A percentile compares a stretch with the other conserved stretches of the same genome.
phyloP scores from a whole-genome alignment of 1,284 basidiomycete species.

The Ganoderma sinense region DNA sequence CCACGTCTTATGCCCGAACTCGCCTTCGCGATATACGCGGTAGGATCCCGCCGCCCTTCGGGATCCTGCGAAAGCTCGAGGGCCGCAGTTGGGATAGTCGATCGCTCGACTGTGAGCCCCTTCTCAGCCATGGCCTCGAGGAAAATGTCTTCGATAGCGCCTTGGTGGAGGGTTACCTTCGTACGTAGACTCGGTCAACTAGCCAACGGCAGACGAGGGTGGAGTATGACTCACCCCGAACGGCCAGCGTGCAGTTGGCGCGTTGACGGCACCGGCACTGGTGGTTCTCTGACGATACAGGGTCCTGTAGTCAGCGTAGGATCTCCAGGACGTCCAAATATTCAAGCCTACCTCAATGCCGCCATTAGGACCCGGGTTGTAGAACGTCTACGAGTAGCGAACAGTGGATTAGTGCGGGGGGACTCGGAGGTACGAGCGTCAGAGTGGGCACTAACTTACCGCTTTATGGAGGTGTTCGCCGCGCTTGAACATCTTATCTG shows the following conservation, averaged over 20 bases:
- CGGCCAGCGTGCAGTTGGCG: background rate
- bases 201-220: background rate
- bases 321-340: background rate
- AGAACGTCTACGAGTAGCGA: constrained; percentile 64
- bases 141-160: constrained; percentile 75
- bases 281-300: constrained; percentile 37
- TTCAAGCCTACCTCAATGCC: constrained; percentile 60
- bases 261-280: background rate
- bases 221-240: background rate
- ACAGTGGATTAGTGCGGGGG: background rate
- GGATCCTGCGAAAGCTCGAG: constrained; percentile 58
- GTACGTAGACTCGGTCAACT: background rate
- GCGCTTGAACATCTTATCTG: constrained; percentile 65
- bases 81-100: constrained; percentile 59
- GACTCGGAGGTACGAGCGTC: too few relatives aligned
- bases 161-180: constrained; percentile 78
- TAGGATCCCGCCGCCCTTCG: constrained; percentile 46
- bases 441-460: constrained; percentile 47
- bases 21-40: constrained; percentile 67
- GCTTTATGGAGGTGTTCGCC: constrained; percentile 73
- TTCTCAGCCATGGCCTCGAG: constrained; percentile 63
- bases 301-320: background rate
- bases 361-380: constrained; percentile 68
- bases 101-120: constrained; percentile 62
- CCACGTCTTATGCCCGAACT: constrained; percentile 19